These are phyloP conservation scores for Fusarium anthophilum DNA, from an alignment of 2,329 filamentous ascomycete species.

Conservation along the genomic window DNA sequence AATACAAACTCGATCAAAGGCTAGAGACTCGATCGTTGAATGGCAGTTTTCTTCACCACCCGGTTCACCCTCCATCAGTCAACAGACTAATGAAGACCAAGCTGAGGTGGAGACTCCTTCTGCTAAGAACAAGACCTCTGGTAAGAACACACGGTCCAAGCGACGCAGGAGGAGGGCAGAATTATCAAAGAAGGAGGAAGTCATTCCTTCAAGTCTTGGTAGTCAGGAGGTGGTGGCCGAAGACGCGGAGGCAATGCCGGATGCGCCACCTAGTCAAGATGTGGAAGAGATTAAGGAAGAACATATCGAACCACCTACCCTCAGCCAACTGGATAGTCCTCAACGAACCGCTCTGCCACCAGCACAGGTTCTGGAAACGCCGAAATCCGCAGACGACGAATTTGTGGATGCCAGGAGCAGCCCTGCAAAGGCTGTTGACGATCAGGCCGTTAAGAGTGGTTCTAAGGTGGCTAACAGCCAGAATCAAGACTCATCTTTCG, in stretches of 20 bases:
- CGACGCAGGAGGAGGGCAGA: constrained; percentile 28
- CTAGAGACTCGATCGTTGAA: constrained; percentile 46
- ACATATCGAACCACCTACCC: not conserved
- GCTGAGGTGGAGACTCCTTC: constrained; percentile 13
- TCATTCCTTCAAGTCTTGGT: constrained; percentile 45
- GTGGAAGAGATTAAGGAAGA: constrained; percentile 8
- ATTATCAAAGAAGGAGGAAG: constrained; percentile 27
- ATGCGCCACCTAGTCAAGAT: not conserved
- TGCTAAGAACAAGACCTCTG: not conserved
- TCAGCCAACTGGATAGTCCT: constrained; percentile 17
- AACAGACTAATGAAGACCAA: constrained; percentile 33
- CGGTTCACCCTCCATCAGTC: constrained; percentile 57
- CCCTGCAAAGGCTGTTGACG: constrained; percentile 43
- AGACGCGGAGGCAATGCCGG: not conserved
- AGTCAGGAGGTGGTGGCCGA: constrained; percentile 28
- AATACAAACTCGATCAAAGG: constrained; percentile 59
- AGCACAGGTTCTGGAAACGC: constrained; percentile 46
- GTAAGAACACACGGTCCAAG: constrained; percentile 20
- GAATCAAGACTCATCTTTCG: constrained; percentile 49
- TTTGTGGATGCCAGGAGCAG: constrained; percentile 62
- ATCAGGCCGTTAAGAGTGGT: not conserved
- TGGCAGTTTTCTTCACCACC: constrained; percentile 69
- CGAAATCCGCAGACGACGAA: constrained; percentile 56
- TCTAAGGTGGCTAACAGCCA: constrained; percentile 10
- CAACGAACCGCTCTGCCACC: constrained; percentile 30